Percentiles rank a stretch among this genome's conserved stretches.
Evolutionary conservation across 169 alveolate species (phyloP).

Genomic region (Cryptosporidium bovis): DNA sequence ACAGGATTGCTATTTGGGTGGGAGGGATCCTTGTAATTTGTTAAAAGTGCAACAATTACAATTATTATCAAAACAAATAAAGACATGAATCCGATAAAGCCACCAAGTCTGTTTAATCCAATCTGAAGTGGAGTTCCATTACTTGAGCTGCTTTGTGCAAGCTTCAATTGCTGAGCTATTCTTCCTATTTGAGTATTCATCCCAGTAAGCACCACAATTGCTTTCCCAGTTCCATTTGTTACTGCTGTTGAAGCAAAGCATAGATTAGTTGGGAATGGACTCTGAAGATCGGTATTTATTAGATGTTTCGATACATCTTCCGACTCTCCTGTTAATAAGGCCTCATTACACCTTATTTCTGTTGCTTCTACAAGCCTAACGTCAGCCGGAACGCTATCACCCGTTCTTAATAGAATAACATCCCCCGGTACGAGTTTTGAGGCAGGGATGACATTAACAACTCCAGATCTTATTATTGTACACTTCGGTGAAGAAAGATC

Average conservation of each 20-base stretch:
- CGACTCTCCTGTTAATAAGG: conserved; percentile 94
- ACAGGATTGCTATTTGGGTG: conserved; percentile 85
- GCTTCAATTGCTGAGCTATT: conserved; percentile 92
- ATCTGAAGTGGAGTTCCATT: conserved; percentile 85
- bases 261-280: conserved; percentile 89
- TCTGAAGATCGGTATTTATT: conserved; percentile 80
- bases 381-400: conserved; percentile 95
- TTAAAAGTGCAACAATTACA: conserved; percentile 84
- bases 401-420: conserved; percentile 88
- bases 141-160: conserved; percentile 81
- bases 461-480: conserved; percentile 87
- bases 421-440: conserved; percentile 93
- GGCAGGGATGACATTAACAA: conserved; percentile 83
- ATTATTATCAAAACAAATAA: conserved; percentile 81
- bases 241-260: conserved; percentile 94
- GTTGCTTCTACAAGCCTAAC: conserved; percentile 88
- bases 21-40: conserved; percentile 87
- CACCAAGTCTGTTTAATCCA: conserved; percentile 87
- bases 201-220: conserved; percentile 92
- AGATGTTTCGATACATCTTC: conserved; percentile 87
- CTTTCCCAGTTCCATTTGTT: conserved; percentile 91
- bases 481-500: conserved; percentile 91
- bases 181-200: conserved; percentile 95
- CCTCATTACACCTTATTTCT: conserved; percentile 93
- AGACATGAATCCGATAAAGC: conserved; percentile 87